Percentiles rank a stretch among this genome's conserved stretches.
phyloP scores from a whole-genome alignment of 768 basidiomycete genomes.

The Serendipita indica region DNA sequence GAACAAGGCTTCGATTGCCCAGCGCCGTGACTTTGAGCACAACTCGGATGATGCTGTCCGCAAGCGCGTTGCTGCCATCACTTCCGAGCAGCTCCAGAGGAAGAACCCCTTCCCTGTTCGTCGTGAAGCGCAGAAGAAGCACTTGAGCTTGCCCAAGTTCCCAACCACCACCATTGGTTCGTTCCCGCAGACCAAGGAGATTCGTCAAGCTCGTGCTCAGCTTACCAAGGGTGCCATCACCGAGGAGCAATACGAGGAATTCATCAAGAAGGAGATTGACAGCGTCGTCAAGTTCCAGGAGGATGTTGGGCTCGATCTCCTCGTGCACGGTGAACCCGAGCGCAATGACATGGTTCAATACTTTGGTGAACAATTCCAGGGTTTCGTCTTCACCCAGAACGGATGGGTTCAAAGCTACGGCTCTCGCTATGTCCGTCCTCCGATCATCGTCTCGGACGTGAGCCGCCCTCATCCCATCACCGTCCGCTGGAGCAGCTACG shows the following conservation, averaged over 20 bases:
- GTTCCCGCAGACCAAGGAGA: constrained; percentile 99
- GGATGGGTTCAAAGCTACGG: constrained; percentile 99
- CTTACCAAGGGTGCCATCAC: constrained; percentile 84
- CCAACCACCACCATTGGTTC: constrained; percentile 98
- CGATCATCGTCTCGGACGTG: constrained; percentile 96
- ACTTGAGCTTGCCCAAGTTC: constrained; percentile 87
- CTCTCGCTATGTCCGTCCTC: constrained; percentile 96
- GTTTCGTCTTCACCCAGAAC: constrained; percentile 97
- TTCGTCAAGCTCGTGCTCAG: constrained; percentile 92
- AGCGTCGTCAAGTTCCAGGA: constrained; percentile 92
- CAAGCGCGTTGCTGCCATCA: constrained; percentile 88
- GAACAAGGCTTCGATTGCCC: constrained; percentile 80
- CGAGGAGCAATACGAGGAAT: constrained; percentile 77
- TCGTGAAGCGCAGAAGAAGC: constrained; percentile 75
- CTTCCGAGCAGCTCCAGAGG: constrained; percentile 69
- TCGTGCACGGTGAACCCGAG: constrained; percentile 98
- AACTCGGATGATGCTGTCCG: constrained; percentile 89
- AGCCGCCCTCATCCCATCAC: constrained; percentile 88
- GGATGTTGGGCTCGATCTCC: constrained; percentile 84
- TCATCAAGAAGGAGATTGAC: constrained; percentile 97
- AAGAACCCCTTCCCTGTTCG: constrained; percentile 79
- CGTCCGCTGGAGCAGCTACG: constrained; percentile 92
- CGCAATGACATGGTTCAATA: constrained; percentile 99
- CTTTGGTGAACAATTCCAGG: constrained; percentile 89
- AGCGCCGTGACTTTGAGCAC: constrained; percentile 87